Evolutionary conservation across 768 basidiomycete species (phyloP).

Genomic region (Rhodotorula kratochvilovae): DNA sequence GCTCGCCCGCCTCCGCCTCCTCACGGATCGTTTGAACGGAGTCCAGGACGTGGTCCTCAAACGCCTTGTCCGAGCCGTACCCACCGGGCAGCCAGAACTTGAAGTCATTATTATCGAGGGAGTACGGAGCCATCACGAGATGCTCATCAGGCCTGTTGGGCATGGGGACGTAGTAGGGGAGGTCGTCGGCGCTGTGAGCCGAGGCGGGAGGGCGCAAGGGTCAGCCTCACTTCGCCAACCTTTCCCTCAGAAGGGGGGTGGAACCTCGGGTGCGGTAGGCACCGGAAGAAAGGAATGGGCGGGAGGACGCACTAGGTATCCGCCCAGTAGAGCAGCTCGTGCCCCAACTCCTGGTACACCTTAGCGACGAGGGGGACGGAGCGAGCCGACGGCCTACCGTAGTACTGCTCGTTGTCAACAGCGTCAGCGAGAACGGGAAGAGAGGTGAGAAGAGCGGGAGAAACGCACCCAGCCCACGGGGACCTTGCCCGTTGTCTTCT

Average conservation of each 20-base stretch:
- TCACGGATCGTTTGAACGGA: slow-evolving; percentile 5
- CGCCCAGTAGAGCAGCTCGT: slow-evolving; percentile 42
- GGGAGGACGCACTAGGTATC: slow-evolving; percentile 36
- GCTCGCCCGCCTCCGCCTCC: slow-evolving; percentile 37
- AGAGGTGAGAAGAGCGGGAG: not conserved
- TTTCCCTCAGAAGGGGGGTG: too few relatives aligned
- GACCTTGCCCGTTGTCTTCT: slow-evolving; percentile 35
- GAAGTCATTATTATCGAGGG: slow-evolving; percentile 32
- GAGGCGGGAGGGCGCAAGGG: too few relatives aligned
- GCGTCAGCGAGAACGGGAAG: not conserved
- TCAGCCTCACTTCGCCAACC: too few relatives aligned
- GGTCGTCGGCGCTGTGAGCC: slow-evolving; percentile 43
- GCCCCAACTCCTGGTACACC: slow-evolving; percentile 41
- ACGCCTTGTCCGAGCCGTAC: slow-evolving; percentile 40
- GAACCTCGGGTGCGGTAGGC: too few relatives aligned
- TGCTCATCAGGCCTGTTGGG: slow-evolving; percentile 25
- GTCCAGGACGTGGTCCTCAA: slow-evolving; percentile 40
- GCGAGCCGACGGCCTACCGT: slow-evolving; percentile 41
- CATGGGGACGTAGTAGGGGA: slow-evolving; percentile 41
- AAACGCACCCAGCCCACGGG: slow-evolving; percentile 36
- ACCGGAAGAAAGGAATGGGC: too few relatives aligned
- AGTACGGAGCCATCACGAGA: slow-evolving; percentile 32
- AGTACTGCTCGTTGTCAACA: slow-evolving; percentile 41
- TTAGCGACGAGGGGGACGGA: slow-evolving; percentile 42
- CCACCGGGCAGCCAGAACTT: slow-evolving; percentile 42